Evolutionary conservation across 257 asterid species (phyloP).

Genomic region (Nicotiana noctiflora): DNA sequence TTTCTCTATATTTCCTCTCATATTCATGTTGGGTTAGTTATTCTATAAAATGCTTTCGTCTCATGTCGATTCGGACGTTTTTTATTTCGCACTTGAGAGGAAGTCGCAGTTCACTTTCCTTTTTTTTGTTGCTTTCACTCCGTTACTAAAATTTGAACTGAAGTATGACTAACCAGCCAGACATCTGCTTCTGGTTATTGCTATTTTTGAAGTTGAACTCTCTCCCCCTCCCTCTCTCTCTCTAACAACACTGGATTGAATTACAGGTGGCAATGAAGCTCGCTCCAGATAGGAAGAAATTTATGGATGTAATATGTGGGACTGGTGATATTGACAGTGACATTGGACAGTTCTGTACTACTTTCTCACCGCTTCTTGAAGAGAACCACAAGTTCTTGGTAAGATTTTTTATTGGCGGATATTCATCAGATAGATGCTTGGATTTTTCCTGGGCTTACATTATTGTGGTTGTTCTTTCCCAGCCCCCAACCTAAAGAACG

Average conservation of each 20-base stretch:
- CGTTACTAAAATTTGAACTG: neutral
- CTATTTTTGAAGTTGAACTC: neutral
- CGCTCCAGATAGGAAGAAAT: slow-evolving; percentile 97
- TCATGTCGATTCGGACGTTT: neutral
- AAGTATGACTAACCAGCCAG: neutral
- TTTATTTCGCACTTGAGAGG: neutral
- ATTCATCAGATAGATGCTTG: neutral
- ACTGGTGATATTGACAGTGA: slow-evolving; percentile 61
- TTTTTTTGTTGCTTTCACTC: neutral
- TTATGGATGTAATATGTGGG: slow-evolving; percentile 71
- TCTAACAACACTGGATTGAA: neutral
- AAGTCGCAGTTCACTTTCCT: neutral
- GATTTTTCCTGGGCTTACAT: neutral
- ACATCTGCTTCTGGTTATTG: neutral
- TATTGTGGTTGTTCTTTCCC: neutral
- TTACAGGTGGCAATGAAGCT: slow-evolving; percentile 95
- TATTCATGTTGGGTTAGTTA: neutral
- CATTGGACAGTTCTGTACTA: slow-evolving; percentile 66
- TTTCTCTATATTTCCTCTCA: neutral
- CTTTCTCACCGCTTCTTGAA: slow-evolving; percentile 71
- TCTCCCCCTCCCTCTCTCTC: neutral
- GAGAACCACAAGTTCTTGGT: slow-evolving; percentile 99
- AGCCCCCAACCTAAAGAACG: neutral
- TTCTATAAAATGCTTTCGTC: neutral
- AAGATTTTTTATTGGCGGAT: slow-evolving; percentile 16